Evolutionary conservation across 352 stramenopile species (phyloP).

Genomic region (Phytopythium ostracodes): DNA sequence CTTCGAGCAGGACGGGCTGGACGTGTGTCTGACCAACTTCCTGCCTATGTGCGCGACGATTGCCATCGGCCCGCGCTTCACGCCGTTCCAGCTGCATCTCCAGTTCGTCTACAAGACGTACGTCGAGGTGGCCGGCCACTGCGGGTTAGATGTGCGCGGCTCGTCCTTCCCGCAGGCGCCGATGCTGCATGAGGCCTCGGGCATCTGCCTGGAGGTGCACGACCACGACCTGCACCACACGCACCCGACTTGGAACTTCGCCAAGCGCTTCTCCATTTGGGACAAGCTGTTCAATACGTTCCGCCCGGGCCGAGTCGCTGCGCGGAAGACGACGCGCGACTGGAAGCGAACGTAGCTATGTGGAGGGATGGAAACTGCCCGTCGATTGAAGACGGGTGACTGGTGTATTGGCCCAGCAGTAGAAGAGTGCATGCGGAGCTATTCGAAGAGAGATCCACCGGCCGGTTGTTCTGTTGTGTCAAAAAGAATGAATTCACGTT

Average conservation of each 20-base stretch:
- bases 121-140: slow-evolving; percentile 63
- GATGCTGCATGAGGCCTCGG: slow-evolving; percentile 22
- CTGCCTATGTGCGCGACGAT: slow-evolving; percentile 32
- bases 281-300: slow-evolving; percentile 63
- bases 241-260: slow-evolving; percentile 53
- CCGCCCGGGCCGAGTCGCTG: slow-evolving; percentile 8
- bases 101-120: slow-evolving; percentile 70
- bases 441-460: background rate
- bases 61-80: slow-evolving; percentile 25
- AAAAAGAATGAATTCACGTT: background rate
- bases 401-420: background rate
- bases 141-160: slow-evolving; percentile 47
- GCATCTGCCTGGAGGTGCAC: slow-evolving; percentile 38
- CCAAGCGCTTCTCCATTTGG: slow-evolving; percentile 69
- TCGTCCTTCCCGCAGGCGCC: slow-evolving; percentile 60
- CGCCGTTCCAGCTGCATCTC: slow-evolving; percentile 36
- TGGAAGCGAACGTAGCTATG: background rate
- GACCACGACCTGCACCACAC: slow-evolving; percentile 73
- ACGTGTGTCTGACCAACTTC: slow-evolving; percentile 52
- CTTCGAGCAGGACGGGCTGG: slow-evolving; percentile 52
- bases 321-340: background rate
- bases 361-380: background rate
- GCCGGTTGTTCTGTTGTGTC: background rate
- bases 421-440: no score
- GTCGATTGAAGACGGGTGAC: background rate